phyloP scores from a whole-genome alignment of 306 rosid species.

The Pueraria montana region DNA sequence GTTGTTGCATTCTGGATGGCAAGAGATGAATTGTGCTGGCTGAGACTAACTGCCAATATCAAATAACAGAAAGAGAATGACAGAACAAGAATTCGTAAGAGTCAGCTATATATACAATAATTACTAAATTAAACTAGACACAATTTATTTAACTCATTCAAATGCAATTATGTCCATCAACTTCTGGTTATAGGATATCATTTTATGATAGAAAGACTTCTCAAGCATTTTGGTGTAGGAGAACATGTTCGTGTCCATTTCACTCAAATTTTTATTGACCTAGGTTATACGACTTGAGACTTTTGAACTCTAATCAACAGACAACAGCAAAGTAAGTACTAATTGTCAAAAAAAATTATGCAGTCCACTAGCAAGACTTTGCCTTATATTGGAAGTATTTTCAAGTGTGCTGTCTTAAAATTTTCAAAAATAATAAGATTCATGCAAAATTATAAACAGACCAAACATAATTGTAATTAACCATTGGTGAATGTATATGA shows the following conservation, averaged over 20 bases:
- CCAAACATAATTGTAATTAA: background rate
- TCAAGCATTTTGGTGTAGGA: slow-evolving; percentile 20
- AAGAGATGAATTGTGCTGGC: slow-evolving; percentile 83
- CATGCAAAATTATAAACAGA: background rate
- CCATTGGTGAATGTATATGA: slow-evolving; percentile 6
- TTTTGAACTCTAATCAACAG: background rate
- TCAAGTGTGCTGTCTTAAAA: background rate
- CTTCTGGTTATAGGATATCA: slow-evolving; percentile 12
- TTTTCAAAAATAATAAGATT: slow-evolving; percentile 2
- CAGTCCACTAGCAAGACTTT: background rate
- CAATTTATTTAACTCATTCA: slow-evolving; percentile 23
- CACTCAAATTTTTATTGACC: background rate
- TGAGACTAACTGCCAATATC: slow-evolving; percentile 73
- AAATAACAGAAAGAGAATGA: slow-evolving; percentile 32
- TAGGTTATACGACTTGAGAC: background rate
- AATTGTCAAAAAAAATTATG: background rate
- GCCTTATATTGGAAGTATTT: background rate
- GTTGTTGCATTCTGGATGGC: slow-evolving; percentile 79
- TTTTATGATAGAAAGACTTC: slow-evolving; percentile 7
- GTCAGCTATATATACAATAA: background rate
- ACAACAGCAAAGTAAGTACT: background rate
- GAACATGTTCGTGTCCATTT: slow-evolving; percentile 4
- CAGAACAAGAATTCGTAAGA: slow-evolving; percentile 27
- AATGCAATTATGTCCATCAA: slow-evolving; percentile 28
- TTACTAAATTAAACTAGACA: slow-evolving; percentile 9